These are phyloP conservation scores for Ascochyta lentis DNA, from an alignment of 2,329 filamentous ascomycete genomes.

Conservation along the genomic window DNA sequence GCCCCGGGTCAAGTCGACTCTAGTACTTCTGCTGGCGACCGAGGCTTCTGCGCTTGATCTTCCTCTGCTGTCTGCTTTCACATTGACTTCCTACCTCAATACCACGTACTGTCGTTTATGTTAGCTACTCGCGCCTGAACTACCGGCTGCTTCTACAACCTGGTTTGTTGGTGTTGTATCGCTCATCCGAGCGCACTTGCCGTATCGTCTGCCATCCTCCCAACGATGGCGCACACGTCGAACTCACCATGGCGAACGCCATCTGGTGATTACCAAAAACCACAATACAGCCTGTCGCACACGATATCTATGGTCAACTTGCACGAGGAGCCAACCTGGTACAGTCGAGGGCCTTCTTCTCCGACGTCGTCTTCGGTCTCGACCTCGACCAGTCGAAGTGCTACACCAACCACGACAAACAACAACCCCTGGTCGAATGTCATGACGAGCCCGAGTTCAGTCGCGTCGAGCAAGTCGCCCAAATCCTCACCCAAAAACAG, in stretches of 20 bases:
- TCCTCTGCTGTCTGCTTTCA: slow-evolving; percentile 33
- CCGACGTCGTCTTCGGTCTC: slow-evolving; percentile 50
- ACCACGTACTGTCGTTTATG: slow-evolving; percentile 27
- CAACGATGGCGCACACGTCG: slow-evolving; percentile 45
- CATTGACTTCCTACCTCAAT: slow-evolving; percentile 29
- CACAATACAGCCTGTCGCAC: slow-evolving; percentile 46
- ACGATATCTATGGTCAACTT: slow-evolving; percentile 51
- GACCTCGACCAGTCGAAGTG: slow-evolving; percentile 46
- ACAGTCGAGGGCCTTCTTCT: slow-evolving; percentile 44
- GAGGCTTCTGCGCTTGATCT: slow-evolving; percentile 39
- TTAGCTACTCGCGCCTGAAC: slow-evolving; percentile 35
- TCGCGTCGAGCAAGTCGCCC: slow-evolving; percentile 39
- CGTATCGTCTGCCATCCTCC: slow-evolving; percentile 1
- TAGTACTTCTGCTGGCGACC: slow-evolving; percentile 45
- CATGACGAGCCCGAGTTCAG: slow-evolving; percentile 41
- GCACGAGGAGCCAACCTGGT: slow-evolving; percentile 48
- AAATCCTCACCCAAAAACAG: slow-evolving; percentile 45
- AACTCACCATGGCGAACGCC: slow-evolving; percentile 46
- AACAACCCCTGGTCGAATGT: slow-evolving; percentile 50
- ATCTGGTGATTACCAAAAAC: slow-evolving; percentile 41
- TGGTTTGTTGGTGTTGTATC: slow-evolving; percentile 22
- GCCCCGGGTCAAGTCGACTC: slow-evolving; percentile 21
- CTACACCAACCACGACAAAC: slow-evolving; percentile 46
- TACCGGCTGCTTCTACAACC: slow-evolving; percentile 21
- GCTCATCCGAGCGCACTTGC: slow-evolving; percentile 6